These are phyloP conservation scores for Mortierella antarctica DNA, from an alignment of 192 early-diverging fungal species.

Conservation along the genomic window DNA sequence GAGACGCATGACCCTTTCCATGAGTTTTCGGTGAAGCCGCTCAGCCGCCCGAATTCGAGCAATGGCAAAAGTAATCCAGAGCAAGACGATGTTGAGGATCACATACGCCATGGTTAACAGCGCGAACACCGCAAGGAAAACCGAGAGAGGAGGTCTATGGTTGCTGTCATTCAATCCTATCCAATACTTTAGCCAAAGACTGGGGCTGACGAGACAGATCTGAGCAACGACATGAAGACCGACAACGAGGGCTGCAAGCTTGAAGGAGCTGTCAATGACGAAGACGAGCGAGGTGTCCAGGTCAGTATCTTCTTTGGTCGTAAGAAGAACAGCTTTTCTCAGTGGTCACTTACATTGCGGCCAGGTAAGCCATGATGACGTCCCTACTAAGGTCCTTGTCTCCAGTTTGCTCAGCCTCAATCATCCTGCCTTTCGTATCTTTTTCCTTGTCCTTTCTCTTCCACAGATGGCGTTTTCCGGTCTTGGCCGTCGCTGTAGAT, in stretches of 20 bases:
- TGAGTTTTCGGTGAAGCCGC: constrained; percentile 7
- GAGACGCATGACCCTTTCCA: constrained; percentile 13
- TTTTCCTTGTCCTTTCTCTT: constrained; percentile 19
- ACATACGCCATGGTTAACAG: constrained; percentile 9
- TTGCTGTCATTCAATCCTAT: constrained; percentile 47
- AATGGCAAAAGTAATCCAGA: constrained; percentile 16
- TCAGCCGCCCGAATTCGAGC: constrained; percentile 19
- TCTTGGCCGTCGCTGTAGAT: neutral
- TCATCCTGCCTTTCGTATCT: constrained; percentile 6
- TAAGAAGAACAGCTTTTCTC: too few species aligned
- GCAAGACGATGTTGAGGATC: neutral
- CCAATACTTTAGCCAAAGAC: constrained; percentile 73
- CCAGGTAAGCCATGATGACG: constrained; percentile 35
- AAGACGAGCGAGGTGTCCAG: neutral
- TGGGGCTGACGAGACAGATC: constrained; percentile 58
- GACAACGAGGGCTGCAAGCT: constrained; percentile 58
- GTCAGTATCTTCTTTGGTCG: too few species aligned
- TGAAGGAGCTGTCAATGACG: constrained; percentile 2
- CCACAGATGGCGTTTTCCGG: neutral
- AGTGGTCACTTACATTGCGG: constrained; percentile 40
- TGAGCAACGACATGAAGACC: constrained; percentile 57
- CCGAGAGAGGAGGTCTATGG: constrained; percentile 3
- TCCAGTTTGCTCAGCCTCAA: constrained; percentile 11
- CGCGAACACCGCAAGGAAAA: constrained; percentile 10
- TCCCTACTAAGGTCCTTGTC: neutral